Conservation (phyloP, 2,329 filamentous ascomycete genomes). For the Phaeoacremonium minimum region DNA sequence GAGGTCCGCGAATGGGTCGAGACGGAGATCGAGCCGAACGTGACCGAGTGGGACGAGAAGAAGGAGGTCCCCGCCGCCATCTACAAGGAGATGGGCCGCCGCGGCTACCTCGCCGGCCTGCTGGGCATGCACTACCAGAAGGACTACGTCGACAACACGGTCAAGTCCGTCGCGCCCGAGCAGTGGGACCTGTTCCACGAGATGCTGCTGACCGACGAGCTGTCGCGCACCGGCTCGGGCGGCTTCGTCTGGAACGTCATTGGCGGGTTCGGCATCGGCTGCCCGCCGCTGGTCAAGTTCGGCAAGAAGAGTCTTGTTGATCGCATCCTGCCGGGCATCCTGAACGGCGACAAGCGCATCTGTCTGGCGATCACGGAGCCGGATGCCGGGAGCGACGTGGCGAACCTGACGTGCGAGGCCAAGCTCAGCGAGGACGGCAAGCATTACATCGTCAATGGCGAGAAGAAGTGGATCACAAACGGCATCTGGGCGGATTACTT, state of each 20-base stretch:
- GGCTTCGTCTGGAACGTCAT: slow-evolving; percentile 97
- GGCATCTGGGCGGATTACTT: slow-evolving; percentile 97
- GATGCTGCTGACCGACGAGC: slow-evolving; percentile 89
- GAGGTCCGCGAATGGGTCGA: slow-evolving; percentile 94
- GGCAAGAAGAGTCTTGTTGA: slow-evolving; percentile 81
- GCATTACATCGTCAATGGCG: slow-evolving; percentile 98
- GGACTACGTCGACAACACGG: slow-evolving; percentile 64
- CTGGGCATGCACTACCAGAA: slow-evolving; percentile 79
- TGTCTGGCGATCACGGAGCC: slow-evolving; percentile 97
- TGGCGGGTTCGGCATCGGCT: slow-evolving; percentile 93
- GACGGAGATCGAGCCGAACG: slow-evolving; percentile 80
- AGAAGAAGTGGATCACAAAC: slow-evolving; percentile 99
- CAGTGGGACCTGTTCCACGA: slow-evolving; percentile 99
- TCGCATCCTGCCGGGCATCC: slow-evolving; percentile 81
- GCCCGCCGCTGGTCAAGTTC: slow-evolving; percentile 87
- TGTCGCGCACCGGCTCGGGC: slow-evolving; percentile 82
- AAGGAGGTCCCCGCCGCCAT: slow-evolving; percentile 83
- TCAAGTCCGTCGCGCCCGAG: slow-evolving; percentile 77
- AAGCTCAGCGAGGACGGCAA: slow-evolving; percentile 94
- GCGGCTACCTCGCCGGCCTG: slow-evolving; percentile 89
- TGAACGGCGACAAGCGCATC: slow-evolving; percentile 92
- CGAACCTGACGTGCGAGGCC: slow-evolving; percentile 91
- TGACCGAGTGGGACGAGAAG: slow-evolving; percentile 95
- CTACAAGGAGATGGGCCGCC: slow-evolving; percentile 92
- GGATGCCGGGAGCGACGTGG: slow-evolving; percentile 91